A percentile compares a stretch with the other conserved stretches of the same genome.
Evolutionary conservation across 805 yeast genomes (phyloP).

Genomic region (Monosporozyma servazzii): DNA sequence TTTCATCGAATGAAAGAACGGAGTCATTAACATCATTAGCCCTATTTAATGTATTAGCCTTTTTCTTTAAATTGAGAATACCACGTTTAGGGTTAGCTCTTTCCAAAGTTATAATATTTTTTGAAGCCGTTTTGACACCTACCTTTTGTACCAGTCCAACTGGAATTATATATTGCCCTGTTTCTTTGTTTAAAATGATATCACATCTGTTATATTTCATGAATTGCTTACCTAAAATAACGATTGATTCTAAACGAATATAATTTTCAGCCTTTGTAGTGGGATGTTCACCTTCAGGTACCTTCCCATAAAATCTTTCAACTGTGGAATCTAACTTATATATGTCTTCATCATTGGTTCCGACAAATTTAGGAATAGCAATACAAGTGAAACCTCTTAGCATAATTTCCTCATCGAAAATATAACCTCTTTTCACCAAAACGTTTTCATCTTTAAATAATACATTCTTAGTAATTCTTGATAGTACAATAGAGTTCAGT

Average conservation of each 20-base stretch:
- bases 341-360: conserved; percentile 43
- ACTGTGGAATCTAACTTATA: conserved; percentile 11
- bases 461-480: conserved; percentile 4
- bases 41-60: not conserved
- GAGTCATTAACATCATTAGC: conserved; percentile 3
- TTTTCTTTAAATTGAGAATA: not conserved
- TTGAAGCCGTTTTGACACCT: not conserved
- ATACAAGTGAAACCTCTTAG: conserved; percentile 43
- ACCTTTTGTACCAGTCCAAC: not conserved
- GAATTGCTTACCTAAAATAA: conserved; percentile 13
- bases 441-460: conserved; percentile 5
- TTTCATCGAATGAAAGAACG: conserved; percentile 11
- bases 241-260: conserved; percentile 12
- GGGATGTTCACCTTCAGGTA: conserved; percentile 7
- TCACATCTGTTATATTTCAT: conserved; percentile 14
- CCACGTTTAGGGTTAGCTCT: not conserved
- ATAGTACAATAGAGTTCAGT: conserved; percentile 23
- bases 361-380: conserved; percentile 40
- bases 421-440: conserved; percentile 42
- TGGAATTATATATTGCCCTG: conserved; percentile 1
- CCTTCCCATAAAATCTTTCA: conserved; percentile 14
- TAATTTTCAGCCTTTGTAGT: conserved; percentile 6
- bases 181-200: conserved; percentile 4
- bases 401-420: conserved; percentile 56
- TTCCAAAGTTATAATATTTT: not conserved